Percentiles rank a stretch among this genome's conserved stretches.
These are phyloP conservation scores for Fragaria iinumae DNA, from an alignment of 306 rosid species.

Conservation along the genomic window DNA sequence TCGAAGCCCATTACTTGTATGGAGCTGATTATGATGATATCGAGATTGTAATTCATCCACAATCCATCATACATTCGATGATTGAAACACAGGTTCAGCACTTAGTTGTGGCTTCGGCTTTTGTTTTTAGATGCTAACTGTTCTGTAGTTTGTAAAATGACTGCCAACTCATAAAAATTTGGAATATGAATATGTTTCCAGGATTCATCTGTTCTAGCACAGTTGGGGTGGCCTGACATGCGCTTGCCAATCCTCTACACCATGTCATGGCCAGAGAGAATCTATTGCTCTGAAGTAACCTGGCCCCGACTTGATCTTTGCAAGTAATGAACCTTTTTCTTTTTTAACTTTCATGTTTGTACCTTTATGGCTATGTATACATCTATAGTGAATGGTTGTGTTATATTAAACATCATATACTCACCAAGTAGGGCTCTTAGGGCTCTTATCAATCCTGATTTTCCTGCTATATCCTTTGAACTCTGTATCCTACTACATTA, in stretches of 20 bases:
- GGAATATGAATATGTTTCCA: slow-evolving; percentile 25
- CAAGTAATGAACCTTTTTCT: slow-evolving; percentile 58
- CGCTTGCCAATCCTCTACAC: slow-evolving; percentile 98
- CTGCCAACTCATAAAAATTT: slow-evolving; percentile 11
- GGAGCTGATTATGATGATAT: slow-evolving; percentile 92
- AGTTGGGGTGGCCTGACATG: slow-evolving; percentile 99
- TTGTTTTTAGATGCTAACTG: not conserved
- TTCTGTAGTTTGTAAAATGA: slow-evolving; percentile 8
- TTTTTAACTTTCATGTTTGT: not conserved
- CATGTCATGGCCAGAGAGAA: slow-evolving; percentile 94
- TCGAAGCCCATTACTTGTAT: slow-evolving; percentile 94
- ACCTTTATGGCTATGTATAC: not conserved
- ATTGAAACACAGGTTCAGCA: slow-evolving; percentile 83
- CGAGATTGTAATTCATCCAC: slow-evolving; percentile 93
- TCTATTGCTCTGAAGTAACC: slow-evolving; percentile 87
- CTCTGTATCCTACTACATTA: not conserved
- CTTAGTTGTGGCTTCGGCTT: slow-evolving; percentile 2
- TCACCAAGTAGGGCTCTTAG: not conserved
- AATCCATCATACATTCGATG: slow-evolving; percentile 97
- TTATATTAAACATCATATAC: not conserved
- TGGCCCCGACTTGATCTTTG: slow-evolving; percentile 99
- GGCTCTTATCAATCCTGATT: not conserved
- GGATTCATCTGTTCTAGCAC: slow-evolving; percentile 98
- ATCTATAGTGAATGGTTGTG: not conserved
- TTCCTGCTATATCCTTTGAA: not conserved